phyloP scores from a whole-genome alignment of 2,329 filamentous ascomycete species.

The Fusarium nodosum region DNA sequence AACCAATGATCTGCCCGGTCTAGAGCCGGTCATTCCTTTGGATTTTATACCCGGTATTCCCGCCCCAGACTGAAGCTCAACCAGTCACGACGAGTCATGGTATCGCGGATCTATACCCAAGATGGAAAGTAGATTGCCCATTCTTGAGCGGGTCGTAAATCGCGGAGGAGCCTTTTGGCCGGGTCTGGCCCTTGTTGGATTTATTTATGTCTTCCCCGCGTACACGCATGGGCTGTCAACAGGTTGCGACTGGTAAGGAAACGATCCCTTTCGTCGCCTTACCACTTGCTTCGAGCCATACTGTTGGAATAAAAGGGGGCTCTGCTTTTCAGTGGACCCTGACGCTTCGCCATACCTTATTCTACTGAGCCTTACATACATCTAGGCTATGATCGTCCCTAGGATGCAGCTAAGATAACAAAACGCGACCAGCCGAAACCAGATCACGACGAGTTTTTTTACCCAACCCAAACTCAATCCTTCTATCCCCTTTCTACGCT shows the following conservation, averaged over 20 bases:
- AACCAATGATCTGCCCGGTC: too few relatives aligned
- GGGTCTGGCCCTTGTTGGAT: not conserved
- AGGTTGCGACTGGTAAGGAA: constrained; percentile 1
- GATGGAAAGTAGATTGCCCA: constrained; percentile 46
- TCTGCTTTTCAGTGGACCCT: not conserved
- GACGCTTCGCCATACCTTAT: not conserved
- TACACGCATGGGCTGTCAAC: not conserved
- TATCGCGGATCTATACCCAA: constrained; percentile 21
- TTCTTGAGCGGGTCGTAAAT: constrained; percentile 20
- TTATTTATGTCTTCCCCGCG: constrained; percentile 29
- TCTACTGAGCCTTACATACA: not conserved
- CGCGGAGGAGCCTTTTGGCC: constrained; percentile 1
- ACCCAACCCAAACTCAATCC: not conserved
- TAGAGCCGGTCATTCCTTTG: not conserved
- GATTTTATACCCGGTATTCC: not conserved
- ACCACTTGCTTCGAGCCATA: not conserved
- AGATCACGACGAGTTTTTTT: not conserved
- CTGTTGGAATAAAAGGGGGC: constrained; percentile 1
- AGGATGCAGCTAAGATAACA: constrained; percentile 11
- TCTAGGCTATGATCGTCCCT: not conserved
- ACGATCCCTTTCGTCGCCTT: not conserved
- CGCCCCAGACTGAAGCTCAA: not conserved
- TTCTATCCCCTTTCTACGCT: not conserved
- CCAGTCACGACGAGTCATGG: constrained; percentile 7
- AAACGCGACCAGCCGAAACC: not conserved